Evolutionary conservation across 306 rosid genomes (phyloP).

Genomic region (Cucumis sativus): DNA sequence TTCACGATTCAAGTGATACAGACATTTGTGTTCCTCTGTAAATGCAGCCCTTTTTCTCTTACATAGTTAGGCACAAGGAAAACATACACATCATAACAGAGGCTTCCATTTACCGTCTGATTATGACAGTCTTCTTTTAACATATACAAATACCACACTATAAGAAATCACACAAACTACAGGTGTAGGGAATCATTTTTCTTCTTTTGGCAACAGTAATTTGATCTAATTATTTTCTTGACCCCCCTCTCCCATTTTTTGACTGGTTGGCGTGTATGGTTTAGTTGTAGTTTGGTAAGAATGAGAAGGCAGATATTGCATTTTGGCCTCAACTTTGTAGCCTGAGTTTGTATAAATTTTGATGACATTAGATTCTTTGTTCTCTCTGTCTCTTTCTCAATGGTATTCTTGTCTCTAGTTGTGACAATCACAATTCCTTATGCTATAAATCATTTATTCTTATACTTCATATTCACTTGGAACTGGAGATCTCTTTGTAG

Average conservation of each 20-base stretch:
- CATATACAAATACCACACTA: conserved; percentile 3
- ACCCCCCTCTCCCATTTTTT: background rate
- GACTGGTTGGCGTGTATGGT: background rate
- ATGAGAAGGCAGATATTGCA: background rate
- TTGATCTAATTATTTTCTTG: background rate
- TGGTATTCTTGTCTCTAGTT: background rate
- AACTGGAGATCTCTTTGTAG: background rate
- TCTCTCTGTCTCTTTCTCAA: background rate
- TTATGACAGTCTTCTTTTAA: background rate
- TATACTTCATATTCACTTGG: background rate
- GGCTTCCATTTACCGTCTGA: background rate
- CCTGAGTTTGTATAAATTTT: background rate
- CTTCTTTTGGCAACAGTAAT: background rate
- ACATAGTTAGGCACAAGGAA: background rate
- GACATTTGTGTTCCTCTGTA: background rate
- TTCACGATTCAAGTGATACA: background rate
- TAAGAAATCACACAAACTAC: background rate
- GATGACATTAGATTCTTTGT: background rate
- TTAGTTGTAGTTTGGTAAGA: background rate
- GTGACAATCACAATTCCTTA: background rate
- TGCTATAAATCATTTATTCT: background rate
- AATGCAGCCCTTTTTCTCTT: background rate
- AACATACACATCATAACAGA: background rate
- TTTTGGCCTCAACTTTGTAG: background rate
- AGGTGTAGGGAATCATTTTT: background rate